Conservation (phyloP, 345 rosid species). For the Gossypium ekmanianum region DNA sequence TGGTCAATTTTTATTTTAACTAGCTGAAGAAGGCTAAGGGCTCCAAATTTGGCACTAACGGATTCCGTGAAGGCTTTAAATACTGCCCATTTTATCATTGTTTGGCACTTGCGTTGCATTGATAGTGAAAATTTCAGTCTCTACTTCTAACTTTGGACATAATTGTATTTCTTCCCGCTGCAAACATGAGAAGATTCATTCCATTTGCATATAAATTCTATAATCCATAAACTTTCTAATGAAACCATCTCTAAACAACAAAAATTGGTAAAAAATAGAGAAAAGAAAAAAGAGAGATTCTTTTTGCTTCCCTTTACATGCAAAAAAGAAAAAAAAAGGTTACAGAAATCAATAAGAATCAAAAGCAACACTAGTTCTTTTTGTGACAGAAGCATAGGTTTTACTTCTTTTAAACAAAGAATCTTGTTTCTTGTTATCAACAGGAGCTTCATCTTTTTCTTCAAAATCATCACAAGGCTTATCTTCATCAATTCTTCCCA, state of each 20-base stretch:
- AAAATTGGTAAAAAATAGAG: not conserved
- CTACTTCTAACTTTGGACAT: not conserved
- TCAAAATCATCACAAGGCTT: conserved; percentile 20
- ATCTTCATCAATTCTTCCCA: conserved; percentile 51
- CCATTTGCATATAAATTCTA: not conserved
- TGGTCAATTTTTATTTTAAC: not conserved
- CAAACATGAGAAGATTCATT: not conserved
- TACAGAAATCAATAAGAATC: conserved; percentile 11
- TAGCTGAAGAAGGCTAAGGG: too few species aligned
- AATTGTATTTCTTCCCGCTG: not conserved
- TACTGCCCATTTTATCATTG: too few species aligned
- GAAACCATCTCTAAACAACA: not conserved
- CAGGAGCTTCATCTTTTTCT: conserved; percentile 13
- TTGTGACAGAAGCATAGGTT: conserved; percentile 24
- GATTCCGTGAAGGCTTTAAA: too few species aligned
- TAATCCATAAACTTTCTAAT: too few species aligned
- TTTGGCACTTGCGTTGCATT: too few species aligned
- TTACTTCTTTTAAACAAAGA: conserved; percentile 31
- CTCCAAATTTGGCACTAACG: too few species aligned
- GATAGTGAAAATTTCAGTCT: not conserved
- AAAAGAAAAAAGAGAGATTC: too few species aligned
- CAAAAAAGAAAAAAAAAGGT: too few species aligned
- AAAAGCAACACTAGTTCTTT: conserved; percentile 6
- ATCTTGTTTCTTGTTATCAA: not conserved
- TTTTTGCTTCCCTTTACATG: too few species aligned